Base-by-base conservation (phyloP, 1,284 basidiomycete genomes). In the Puccinia coronata region DNA sequence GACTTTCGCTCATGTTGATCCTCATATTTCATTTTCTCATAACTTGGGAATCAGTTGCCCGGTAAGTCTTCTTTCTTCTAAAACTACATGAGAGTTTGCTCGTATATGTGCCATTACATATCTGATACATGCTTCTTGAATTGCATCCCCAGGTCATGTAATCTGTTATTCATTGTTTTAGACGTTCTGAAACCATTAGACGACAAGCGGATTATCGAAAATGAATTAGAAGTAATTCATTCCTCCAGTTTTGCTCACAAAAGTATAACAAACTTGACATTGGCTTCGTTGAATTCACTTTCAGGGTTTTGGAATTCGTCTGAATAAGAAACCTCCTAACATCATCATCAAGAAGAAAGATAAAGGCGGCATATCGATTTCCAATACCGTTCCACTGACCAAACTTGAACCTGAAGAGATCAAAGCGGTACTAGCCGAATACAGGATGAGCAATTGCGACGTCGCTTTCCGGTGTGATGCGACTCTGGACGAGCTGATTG, bases 401-500 rank as follows among this genome's bases (percentile, higher is more conserved):
- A 94, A 96, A 85, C 92, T 99, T 83, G 96, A 98, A 85, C 91
- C 93, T 47, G 94, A 96, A 81, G 96, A 97, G 87, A 96, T 99
- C 87, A 94, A 93, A 85, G 97, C 97, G n/a, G 90, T 99, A 36
- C 88, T 96, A 82, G 92, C 91, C 86, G 97, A 99, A 87, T 99
- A 98, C 88, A 92, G 90, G 82, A 88, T 91, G 85, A 93, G 89
- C 86, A 98, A 96, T 85, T 91, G 90, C n/a, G 95, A 98, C 85
- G 91, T 99, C 69, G 92, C 94, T 8, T 98, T 99, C 85, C 91
- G 97, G 82, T 92, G 97, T 16, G 92, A 92, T 84, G 94, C 93
- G n/a, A 97, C 94, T 1, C 91, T 96, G 5, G 97, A 99, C 86
- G 96, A 99, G 86, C 88, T 99, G n/a, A 96, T 99, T 81, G 97